Conservation (phyloP, 2,329 filamentous ascomycete genomes). For the Acrocalymma vagum region DNA sequence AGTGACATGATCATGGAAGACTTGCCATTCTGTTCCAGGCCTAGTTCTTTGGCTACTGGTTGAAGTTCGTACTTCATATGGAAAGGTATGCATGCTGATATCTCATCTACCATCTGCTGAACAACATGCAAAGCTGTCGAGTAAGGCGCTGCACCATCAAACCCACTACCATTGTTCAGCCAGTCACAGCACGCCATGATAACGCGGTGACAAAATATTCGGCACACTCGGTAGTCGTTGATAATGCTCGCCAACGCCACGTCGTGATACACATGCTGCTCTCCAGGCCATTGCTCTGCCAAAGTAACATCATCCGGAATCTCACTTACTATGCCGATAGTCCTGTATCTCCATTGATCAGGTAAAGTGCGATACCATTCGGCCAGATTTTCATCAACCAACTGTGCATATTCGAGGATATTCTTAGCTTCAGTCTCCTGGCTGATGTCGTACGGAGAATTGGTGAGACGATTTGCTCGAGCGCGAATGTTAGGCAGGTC, state of each 20-base stretch:
- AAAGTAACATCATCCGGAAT: conserved; percentile 37
- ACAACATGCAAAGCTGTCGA: conserved; percentile 34
- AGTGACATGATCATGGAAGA: neutral
- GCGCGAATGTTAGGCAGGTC: conserved; percentile 47
- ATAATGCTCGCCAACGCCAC: conserved; percentile 48
- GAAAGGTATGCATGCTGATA: conserved; percentile 49
- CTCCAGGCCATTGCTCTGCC: conserved; percentile 46
- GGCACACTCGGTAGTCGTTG: conserved; percentile 51
- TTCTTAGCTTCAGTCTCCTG: conserved; percentile 38
- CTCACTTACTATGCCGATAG: conserved; percentile 37
- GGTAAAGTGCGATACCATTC: conserved; percentile 49
- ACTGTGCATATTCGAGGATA: conserved; percentile 44
- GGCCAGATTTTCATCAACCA: conserved; percentile 46
- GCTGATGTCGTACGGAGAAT: conserved; percentile 23
- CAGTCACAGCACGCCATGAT: conserved; percentile 46
- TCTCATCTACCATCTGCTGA: conserved; percentile 50
- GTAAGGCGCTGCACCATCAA: conserved; percentile 18
- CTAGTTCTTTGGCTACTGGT: conserved; percentile 39
- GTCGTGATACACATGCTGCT: conserved; percentile 50
- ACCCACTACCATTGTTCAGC: conserved; percentile 22
- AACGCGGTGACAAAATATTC: conserved; percentile 50
- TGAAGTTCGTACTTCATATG: conserved; percentile 49
- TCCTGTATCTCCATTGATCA: conserved; percentile 41
- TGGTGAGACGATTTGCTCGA: conserved; percentile 40
- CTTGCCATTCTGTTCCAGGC: conserved; percentile 46